Evolutionary conservation across 768 basidiomycete species (phyloP), one percentile per base, ranked within the genome.

Genomic region (Naganishia randhawae): DNA sequence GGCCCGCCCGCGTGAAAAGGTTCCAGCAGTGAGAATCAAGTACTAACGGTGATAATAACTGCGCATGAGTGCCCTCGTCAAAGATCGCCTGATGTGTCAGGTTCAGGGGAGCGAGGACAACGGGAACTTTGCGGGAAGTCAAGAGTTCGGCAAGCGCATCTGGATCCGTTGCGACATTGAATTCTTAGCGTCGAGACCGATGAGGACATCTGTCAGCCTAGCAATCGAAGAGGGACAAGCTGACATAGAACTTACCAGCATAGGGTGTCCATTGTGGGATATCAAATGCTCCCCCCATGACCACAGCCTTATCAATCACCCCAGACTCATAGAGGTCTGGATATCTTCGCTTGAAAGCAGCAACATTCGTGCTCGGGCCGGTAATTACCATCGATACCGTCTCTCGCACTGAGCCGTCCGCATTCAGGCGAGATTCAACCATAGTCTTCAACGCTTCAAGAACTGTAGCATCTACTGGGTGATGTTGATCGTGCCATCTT

Each of bases 261-360:
- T 48, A 69, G 10, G 68, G 68, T 2, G 68, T 69, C 68, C 68
- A 69, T 32, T 69, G 68, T 16, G 68, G 68, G 39, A 69, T 53
- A 29, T 29, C 62, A 35, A 69, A 55, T 2, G 68, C 61, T 25
- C 68, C 68, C 32, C 68, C 68, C 68, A 69, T 69, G n/a, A 69
- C 48, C 8, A 69, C 51, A 22, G 50, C 61, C 37, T 31, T 27
- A 33, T 69, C 68, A 27, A 64, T 50, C 17, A 63, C 51, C 25
- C 50, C 61, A 17, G 22, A 14, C 16, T 69, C 68, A 22, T 64
- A 69, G 0, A 69, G 32, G 16, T 48, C 41, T 10, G 61, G 62
- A 35, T 64, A 63, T 50, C 32, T 35, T 16, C 29, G 37, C 25
- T 63, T 63, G 35, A 69, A 51, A 0, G 68, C 68, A 14, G 62